Evolutionary conservation across 371 early-diverging fungal species (phyloP), one percentile per base, ranked within the genome.

Genomic region (Sporodiniella umbellata): DNA sequence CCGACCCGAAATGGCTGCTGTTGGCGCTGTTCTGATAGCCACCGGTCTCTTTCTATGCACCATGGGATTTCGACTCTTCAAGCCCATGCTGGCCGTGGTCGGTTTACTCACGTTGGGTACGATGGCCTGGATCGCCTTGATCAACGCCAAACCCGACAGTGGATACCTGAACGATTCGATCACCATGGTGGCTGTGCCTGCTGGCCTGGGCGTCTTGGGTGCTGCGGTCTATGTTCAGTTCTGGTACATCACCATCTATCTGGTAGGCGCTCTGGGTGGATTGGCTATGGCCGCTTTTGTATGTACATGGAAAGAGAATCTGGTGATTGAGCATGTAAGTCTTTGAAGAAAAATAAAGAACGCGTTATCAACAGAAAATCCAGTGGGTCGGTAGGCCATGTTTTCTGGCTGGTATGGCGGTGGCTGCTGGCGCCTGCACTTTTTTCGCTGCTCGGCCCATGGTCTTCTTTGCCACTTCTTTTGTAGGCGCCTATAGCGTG

Each of bases 91-190:
- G 6, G 54, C 45, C 30, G 48, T 68, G 24, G 56, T 40, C 37
- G 72, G 72, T 26, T 57, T 72, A 12, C 43, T 72, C 8, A 61
- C 66, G 14, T 58, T 68, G 38, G 69, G 68, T 4, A 52, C 56
- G 10, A 53, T 61, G 47, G 49, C 62, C 33, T 61, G 62, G 62
- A 53, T 61, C 14, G 62, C 49, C 1, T 33, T 61, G 30, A 48
- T 53, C 10, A 61, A 61, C 31, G 25, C n/a, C 6, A 54, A 38
- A 22, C 62, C 62, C 6, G 38, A 22, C 19, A 11, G 33, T 15
- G 56, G 56, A 2, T 61, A 61, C 26, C 39, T 48, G 10, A 38
- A 31, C 21, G 54, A 61, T n/a, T 15, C 33, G 3, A 61, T 61
- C 14, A 52, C 56, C 2, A 61, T 61, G 56, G 38, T 61, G 12